Base-by-base conservation (phyloP, 2,329 filamentous ascomycete species). In the Pseudogymnoascus destructans region DNA sequence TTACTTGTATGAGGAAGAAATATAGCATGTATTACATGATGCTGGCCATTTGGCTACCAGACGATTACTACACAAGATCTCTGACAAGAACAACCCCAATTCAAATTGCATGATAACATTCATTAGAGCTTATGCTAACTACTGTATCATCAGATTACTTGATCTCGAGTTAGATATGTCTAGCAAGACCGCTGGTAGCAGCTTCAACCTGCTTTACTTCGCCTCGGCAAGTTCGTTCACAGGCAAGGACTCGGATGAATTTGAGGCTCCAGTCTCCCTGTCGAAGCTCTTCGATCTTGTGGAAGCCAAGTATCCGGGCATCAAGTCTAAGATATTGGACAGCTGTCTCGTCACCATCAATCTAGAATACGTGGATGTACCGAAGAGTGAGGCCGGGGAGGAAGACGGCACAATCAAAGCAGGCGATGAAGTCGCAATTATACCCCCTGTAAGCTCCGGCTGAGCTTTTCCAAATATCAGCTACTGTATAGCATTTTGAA, bases 361-460 rank as follows among this genome's bases (percentile, higher is more conserved):
- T 64, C 73, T 92, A 58, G 79, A 88, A 60, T 95, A 95, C 72
- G 82, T 92, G 67, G 86, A 93, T 68, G 65, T 89, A 9, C 67
- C 67, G 5, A 75, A 75, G 38, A 71, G 72, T 30, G 70, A 70
- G 15, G 70, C 70, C 10, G 71, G 71, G 52, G 73, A 72, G 15
- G 66, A 66, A 13, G 73, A 73, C 13, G 64, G 75, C 23, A 69
- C 80, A 59, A 86, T 95, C 59, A 72, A 81, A 57, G 81, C 81
- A 62, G 87, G 85, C 25, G 89, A 95, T 68, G 89, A 95, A 73
- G 87, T 95, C 58, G 89, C 86, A 40, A 86, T 95, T 33, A 92
- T 95, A 59, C 89, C 89, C 32, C 89, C 89, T 8, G 89, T 95
- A 63, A 95, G 89, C 75, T 90, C 89, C 35, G 89, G 89, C 3